phyloP scores from a whole-genome alignment of 108 stramenopile species.

The Mayamaea pseudoterrestris region DNA sequence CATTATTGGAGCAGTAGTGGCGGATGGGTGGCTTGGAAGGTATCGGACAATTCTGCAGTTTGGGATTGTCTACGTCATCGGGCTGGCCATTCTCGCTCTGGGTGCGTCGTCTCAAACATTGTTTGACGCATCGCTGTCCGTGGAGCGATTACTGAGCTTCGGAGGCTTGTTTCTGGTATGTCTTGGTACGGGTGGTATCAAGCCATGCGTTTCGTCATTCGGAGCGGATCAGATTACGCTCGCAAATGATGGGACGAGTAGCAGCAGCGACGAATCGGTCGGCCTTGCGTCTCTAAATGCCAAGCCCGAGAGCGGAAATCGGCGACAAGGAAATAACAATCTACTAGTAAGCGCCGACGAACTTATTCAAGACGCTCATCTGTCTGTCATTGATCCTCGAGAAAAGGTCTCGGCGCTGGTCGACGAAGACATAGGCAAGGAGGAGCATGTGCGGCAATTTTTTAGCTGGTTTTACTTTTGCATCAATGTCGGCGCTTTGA shows the following conservation, averaged over 20 bases:
- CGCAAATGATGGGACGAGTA: not conserved
- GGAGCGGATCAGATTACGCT: conserved; percentile 48
- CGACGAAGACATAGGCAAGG: too few species aligned
- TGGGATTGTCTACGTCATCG: conserved; percentile 32
- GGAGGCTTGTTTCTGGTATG: conserved; percentile 38
- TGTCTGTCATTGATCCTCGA: not conserved
- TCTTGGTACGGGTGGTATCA: conserved; percentile 68
- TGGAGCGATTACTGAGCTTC: conserved; percentile 14
- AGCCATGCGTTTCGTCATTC: conserved; percentile 60
- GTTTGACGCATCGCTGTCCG: not conserved
- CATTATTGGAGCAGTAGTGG: conserved; percentile 36
- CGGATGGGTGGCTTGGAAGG: conserved; percentile 39
- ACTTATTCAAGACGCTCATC: not conserved
- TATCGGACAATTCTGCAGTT: conserved; percentile 41
- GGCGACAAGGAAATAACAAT: not conserved
- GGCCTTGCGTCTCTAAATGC: not conserved
- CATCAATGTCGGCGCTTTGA: conserved; percentile 51
- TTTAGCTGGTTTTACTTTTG: conserved; percentile 55
- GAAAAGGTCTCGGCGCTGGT: not conserved
- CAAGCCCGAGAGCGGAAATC: not conserved
- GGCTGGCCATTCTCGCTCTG: conserved; percentile 21
- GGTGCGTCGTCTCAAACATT: conserved; percentile 9
- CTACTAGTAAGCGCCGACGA: not conserved
- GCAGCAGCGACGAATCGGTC: not conserved
- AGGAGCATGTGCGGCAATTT: conserved; percentile 30